These are phyloP conservation scores for Ophiostoma sp. DNA, from an alignment of 2,329 filamentous ascomycete genomes.

Conservation along the genomic window DNA sequence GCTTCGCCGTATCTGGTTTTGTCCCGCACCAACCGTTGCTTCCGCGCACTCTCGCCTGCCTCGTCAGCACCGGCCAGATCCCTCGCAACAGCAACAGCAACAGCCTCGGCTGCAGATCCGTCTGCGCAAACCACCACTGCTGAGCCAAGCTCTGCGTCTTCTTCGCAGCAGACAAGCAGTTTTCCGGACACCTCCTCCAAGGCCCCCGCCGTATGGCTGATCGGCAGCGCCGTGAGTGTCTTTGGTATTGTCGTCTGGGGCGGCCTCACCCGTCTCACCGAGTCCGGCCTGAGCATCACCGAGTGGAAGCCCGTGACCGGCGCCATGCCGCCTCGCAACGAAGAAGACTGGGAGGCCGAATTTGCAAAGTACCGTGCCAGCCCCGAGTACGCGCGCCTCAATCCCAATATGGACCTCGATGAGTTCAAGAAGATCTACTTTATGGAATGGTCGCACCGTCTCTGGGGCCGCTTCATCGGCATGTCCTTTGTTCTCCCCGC, in stretches of 20 bases:
- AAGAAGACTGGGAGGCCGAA: slow-evolving; percentile 82
- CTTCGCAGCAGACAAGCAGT: slow-evolving; percentile 33
- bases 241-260: slow-evolving; percentile 97
- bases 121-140: slow-evolving; percentile 19
- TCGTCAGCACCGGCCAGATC: not conserved
- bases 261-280: slow-evolving; percentile 85
- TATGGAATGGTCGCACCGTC: slow-evolving; percentile 96
- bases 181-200: slow-evolving; percentile 63
- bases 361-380: slow-evolving; percentile 89
- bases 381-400: slow-evolving; percentile 87
- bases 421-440: slow-evolving; percentile 99
- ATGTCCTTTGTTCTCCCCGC: slow-evolving; percentile 84
- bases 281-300: slow-evolving; percentile 95
- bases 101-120: slow-evolving; percentile 21
- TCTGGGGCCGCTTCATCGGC: slow-evolving; percentile 91
- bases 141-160: slow-evolving; percentile 23
- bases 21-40: not conserved
- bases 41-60: not conserved
- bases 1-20: not conserved
- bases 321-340: slow-evolving; percentile 73
- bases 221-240: slow-evolving; percentile 85
- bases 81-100: slow-evolving; percentile 20
- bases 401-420: slow-evolving; percentile 83
- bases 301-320: slow-evolving; percentile 98
- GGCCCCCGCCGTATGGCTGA: slow-evolving; percentile 81